Percentiles rank a stretch among this genome's conserved stretches.
Evolutionary conservation across 768 basidiomycete genomes (phyloP).

Genomic region (Dentipellis sp.): DNA sequence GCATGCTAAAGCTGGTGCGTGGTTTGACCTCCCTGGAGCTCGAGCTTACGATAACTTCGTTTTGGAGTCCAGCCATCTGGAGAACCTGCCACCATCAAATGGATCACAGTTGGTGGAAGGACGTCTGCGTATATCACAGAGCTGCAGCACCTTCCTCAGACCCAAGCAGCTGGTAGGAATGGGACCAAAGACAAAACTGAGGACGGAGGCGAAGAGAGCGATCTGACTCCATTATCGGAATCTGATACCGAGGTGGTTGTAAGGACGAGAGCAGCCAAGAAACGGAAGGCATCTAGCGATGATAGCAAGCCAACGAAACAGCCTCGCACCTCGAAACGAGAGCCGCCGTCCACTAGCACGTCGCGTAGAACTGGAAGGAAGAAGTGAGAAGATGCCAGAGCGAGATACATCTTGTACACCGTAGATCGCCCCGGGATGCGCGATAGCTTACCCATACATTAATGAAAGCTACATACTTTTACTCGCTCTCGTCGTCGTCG

Average conservation of each 20-base stretch:
- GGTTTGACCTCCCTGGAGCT: neutral
- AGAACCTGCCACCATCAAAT: slow-evolving; percentile 60
- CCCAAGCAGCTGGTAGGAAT: neutral
- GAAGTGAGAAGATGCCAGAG: neutral
- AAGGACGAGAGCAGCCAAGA: neutral
- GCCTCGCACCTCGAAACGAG: too few relatives aligned
- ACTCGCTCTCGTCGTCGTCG: slow-evolving; percentile 23
- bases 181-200: neutral
- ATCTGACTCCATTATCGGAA: slow-evolving; percentile 17
- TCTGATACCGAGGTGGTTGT: slow-evolving; percentile 11
- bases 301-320: too few relatives aligned
- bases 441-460: neutral
- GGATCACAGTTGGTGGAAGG: slow-evolving; percentile 67
- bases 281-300: too few relatives aligned
- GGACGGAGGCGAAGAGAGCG: slow-evolving; percentile 13
- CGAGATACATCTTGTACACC: neutral
- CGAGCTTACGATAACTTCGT: neutral
- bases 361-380: neutral
- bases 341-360: too few relatives aligned
- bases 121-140: slow-evolving; percentile 67
- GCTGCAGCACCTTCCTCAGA: slow-evolving; percentile 34
- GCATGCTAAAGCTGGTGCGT: slow-evolving; percentile 36
- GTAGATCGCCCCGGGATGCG: neutral
- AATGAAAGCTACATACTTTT: neutral
- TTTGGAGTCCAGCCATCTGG: slow-evolving; percentile 46